phyloP scores from a whole-genome alignment of 345 rosid species.

The Aethionema arabicum region DNA sequence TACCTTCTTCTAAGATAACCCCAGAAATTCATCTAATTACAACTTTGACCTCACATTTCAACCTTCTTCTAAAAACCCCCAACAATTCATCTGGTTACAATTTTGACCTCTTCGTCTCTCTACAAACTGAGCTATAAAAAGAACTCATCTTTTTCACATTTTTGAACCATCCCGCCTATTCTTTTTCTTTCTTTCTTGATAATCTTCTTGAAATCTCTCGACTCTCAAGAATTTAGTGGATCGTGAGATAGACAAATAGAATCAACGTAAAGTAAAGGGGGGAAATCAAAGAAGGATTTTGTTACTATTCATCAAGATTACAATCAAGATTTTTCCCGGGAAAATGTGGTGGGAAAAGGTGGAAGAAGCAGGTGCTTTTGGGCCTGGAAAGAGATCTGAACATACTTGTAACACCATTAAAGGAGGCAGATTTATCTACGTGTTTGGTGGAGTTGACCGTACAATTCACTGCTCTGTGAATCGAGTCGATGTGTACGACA shows the following conservation, averaged over 20 bases:
- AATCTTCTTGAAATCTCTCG: too few species aligned
- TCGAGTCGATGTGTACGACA: slow-evolving; percentile 80
- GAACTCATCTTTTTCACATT: too few species aligned
- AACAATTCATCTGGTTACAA: too few species aligned
- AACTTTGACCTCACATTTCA: not conserved
- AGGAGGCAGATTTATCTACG: slow-evolving; percentile 72
- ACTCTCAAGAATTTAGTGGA: not conserved
- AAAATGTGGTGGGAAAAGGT: slow-evolving; percentile 69
- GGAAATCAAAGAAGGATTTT: not conserved
- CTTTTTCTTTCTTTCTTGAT: too few species aligned
- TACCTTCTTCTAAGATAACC: too few species aligned
- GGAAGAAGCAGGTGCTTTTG: slow-evolving; percentile 30
- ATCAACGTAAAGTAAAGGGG: not conserved
- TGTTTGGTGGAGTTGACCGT: slow-evolving; percentile 71
- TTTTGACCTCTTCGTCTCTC: too few species aligned
- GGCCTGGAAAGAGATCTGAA: slow-evolving; percentile 86
- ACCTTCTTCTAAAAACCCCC: not conserved
- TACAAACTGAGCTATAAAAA: too few species aligned
- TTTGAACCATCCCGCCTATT: too few species aligned
- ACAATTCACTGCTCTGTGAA: slow-evolving; percentile 72
- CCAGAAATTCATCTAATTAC: too few species aligned
- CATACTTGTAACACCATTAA: slow-evolving; percentile 77
- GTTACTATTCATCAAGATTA: too few species aligned
- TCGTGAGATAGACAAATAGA: not conserved
- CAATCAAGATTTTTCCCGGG: not conserved